These are phyloP conservation scores for Fusarium fujikuroi DNA, from an alignment of 2,329 filamentous ascomycete species.

Conservation along the genomic window DNA sequence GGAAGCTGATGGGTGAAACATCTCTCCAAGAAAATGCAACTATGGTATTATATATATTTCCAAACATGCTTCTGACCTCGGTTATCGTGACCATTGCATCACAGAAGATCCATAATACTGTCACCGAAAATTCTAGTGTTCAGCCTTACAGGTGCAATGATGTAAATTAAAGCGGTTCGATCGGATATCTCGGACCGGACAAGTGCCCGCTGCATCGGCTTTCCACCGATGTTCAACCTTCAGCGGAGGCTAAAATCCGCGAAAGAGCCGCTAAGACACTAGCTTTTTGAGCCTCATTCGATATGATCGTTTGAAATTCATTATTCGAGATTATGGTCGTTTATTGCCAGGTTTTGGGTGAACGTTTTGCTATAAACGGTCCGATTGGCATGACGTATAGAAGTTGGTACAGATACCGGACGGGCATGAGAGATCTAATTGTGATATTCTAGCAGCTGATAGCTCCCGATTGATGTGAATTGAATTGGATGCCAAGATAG, in stretches of 20 bases:
- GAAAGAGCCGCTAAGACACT: not conserved
- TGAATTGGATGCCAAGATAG: fast-evolving
- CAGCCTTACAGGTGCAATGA: not conserved
- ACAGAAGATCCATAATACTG: not conserved
- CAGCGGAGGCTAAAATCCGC: not conserved
- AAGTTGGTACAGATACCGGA: not conserved
- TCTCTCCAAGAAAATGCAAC: not conserved
- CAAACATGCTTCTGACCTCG: not conserved
- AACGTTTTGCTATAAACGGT: not conserved
- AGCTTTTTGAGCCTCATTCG: not conserved
- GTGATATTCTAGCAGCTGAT: too few species aligned
- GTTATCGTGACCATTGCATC: not conserved
- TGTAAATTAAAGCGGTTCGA: not conserved
- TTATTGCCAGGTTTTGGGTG: not conserved
- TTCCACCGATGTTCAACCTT: not conserved
- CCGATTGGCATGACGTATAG: not conserved
- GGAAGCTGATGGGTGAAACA: not conserved
- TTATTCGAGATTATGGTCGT: fast-evolving
- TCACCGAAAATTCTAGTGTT: not conserved
- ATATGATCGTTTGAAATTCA: not conserved
- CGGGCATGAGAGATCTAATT: fast-evolving
- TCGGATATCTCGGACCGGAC: conserved; percentile 8
- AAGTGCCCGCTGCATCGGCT: not conserved
- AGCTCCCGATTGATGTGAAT: not conserved
- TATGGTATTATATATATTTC: not conserved